Percentiles rank a stretch among this genome's conserved stretches.
phyloP scores from a whole-genome alignment of 768 basidiomycete species.

The Tulasnella sp. region DNA sequence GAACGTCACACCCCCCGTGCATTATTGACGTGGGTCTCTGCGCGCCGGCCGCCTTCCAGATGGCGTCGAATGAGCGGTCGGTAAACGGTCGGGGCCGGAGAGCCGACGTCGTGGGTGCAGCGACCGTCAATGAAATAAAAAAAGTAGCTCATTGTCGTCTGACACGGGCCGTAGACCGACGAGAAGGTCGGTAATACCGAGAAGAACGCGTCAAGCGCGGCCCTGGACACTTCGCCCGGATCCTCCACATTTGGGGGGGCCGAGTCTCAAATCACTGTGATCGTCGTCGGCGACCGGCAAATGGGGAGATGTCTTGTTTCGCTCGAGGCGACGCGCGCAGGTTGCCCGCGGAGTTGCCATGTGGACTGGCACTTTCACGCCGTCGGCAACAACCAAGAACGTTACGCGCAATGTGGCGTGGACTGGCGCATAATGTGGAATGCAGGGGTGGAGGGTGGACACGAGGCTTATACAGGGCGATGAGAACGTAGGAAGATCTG shows the following conservation, averaged over 20 bases:
- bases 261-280: neutral
- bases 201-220: neutral
- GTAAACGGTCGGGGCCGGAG: neutral
- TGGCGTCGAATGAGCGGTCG: neutral
- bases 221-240: neutral
- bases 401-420: neutral
- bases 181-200: constrained; percentile 11
- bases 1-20: neutral
- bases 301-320: neutral
- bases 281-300: neutral
- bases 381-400: neutral
- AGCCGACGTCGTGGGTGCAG: neutral
- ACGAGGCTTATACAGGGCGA: neutral
- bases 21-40: neutral
- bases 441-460: neutral
- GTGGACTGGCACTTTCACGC: neutral
- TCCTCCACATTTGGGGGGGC: neutral
- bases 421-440: neutral
- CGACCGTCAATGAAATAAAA: neutral
- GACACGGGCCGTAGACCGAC: neutral
- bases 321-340: neutral
- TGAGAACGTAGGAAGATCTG: constrained; percentile 4
- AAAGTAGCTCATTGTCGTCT: neutral
- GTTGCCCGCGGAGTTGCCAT: neutral
- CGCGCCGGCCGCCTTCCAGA: neutral